Conservation (phyloP, 2,329 filamentous ascomycete species). For the Fusarium siculi region DNA sequence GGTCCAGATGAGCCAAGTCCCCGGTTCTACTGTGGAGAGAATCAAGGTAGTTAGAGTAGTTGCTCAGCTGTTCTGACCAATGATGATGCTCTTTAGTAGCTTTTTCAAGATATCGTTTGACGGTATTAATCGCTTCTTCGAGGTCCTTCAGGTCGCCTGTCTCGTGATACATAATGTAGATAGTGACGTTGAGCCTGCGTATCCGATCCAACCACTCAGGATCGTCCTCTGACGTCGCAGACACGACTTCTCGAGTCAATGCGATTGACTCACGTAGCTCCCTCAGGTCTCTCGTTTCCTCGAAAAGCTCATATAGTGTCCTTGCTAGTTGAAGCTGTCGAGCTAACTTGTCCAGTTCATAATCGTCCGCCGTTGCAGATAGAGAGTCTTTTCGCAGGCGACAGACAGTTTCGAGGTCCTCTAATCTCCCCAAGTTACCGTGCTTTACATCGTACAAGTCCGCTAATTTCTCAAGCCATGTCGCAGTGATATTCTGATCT, state of each 20-base stretch:
- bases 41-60: background rate
- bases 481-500: background rate
- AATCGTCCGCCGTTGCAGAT: background rate
- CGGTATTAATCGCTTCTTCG: background rate
- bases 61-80: background rate
- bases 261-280: background rate
- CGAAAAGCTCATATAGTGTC: background rate
- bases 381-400: background rate
- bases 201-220: background rate
- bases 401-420: background rate
- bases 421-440: background rate
- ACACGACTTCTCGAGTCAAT: background rate
- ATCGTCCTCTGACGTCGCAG: background rate
- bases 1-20: background rate
- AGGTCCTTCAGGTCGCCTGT: accelerated
- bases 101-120: background rate
- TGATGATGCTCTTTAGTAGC: background rate
- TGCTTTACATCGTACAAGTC: background rate
- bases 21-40: background rate
- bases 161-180: background rate
- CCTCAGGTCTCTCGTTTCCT: accelerated
- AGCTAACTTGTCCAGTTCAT: accelerated
- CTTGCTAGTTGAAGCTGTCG: background rate
- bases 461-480: background rate
- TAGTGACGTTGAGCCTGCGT: background rate